Base-by-base conservation (phyloP, 2,329 filamentous ascomycete species). In the Fusarium papillatum region DNA sequence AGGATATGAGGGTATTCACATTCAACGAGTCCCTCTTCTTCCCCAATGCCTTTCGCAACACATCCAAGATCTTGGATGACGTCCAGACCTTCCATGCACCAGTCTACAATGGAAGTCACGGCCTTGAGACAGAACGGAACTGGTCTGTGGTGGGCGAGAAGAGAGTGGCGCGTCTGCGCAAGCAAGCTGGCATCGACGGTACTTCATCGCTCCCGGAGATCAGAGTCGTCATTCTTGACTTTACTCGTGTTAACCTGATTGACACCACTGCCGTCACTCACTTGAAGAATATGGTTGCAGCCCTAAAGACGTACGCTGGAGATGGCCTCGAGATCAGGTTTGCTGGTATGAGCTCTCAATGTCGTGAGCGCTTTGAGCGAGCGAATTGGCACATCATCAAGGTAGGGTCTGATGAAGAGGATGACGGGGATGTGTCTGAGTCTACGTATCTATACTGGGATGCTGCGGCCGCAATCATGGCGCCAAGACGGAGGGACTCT, bases 11-110 rank as follows among this genome's bases (percentile, higher is more conserved):
- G 36, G 83, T 93, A 41, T 90, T 93, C 78, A 85, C 85, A 6
- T 90, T 92, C 81, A 87, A 86, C 41, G 88, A 91, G 68, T 87
- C 88, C 2, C 83, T 93, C 41, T 89, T 92, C 81, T 93, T 92
- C 83, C 88, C 87, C 72, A 93, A 93, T 77, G 90, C 90, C 4
- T 89, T 90, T 68, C 83, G 87, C 48, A 81, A 88, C 70, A 90
- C 89, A 60, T 84, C 81, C 4, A 81, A 84, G 10, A 86, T 89
- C 22, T 81, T 91, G 19, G 88, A 91, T 72, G 82, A 84, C 2
- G 80, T 91, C 43, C 80, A 81, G n/a, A 88, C 86, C 0, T 83
- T 85, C 71, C 85, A 87, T 71, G 82, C 85, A 0, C 83, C 84
- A 1, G 78, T 83, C 5, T 84, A 86, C 70, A 82, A 83, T 59